A percentile compares a stretch with the other conserved stretches of the same genome.
Evolutionary conservation across 495 filamentous ascomycete species (phyloP).

Genomic region (Hypoxylon intermedium): DNA sequence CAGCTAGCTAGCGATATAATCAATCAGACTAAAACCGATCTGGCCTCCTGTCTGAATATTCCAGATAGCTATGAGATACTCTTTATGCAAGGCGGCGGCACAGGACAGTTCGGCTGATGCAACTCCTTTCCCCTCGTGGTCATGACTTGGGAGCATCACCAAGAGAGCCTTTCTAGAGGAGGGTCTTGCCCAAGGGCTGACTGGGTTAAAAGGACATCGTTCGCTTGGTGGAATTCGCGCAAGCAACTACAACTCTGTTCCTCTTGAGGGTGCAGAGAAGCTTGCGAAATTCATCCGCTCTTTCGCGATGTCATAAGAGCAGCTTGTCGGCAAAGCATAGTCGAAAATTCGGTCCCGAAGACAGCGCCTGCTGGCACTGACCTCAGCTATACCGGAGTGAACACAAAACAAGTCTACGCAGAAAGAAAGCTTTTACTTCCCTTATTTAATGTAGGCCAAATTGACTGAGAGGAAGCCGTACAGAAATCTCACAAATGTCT

Average conservation of each 20-base stretch:
- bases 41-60: conserved; percentile 67
- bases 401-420: conserved; percentile 1
- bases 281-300: conserved; percentile 58
- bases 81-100: conserved; percentile 78
- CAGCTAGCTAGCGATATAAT: conserved; percentile 68
- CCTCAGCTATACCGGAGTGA: conserved; percentile 4
- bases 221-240: conserved; percentile 69
- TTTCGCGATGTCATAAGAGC: conserved; percentile 48
- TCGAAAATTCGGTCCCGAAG: not conserved
- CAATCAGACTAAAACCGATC: conserved; percentile 59
- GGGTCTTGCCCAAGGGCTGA: conserved; percentile 63
- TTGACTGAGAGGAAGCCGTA: conserved; percentile 2
- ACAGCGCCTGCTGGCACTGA: no score
- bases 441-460: conserved; percentile 3
- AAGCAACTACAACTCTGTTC: conserved; percentile 64
- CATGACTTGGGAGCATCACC: conserved; percentile 3
- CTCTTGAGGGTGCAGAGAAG: conserved; percentile 58
- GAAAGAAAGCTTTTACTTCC: conserved; percentile 6
- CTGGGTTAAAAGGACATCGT: conserved; percentile 75
- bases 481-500: not conserved
- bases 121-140: conserved; percentile 27
- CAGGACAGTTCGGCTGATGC: conserved; percentile 61
- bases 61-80: conserved; percentile 73
- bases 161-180: conserved; percentile 62
- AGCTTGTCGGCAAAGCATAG: not conserved